These are phyloP conservation scores for Pyrenophora teres DNA, from an alignment of 2,329 filamentous ascomycete species.

Conservation along the genomic window DNA sequence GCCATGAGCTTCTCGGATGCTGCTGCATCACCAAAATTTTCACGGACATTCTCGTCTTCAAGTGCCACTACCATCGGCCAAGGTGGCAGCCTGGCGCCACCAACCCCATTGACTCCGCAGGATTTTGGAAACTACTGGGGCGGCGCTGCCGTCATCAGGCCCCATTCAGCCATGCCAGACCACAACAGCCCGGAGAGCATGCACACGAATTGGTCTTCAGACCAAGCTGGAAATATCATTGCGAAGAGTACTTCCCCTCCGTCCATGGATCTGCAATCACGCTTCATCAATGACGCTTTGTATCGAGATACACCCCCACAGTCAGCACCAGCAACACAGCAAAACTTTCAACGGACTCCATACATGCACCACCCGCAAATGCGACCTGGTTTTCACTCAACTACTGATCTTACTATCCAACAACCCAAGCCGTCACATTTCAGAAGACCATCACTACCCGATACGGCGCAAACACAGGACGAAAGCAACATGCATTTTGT, in stretches of 20 bases:
- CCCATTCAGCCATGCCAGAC: constrained; percentile 38
- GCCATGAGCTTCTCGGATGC: constrained; percentile 53
- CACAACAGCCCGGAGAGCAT: constrained; percentile 49
- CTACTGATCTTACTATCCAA: constrained; percentile 40
- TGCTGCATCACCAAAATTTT: constrained; percentile 53
- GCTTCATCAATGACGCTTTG: constrained; percentile 38
- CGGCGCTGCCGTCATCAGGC: constrained; percentile 37
- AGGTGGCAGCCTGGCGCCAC: constrained; percentile 52
- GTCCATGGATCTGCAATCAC: constrained; percentile 40
- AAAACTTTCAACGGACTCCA: constrained; percentile 48
- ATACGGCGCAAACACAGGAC: constrained; percentile 32
- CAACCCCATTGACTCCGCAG: constrained; percentile 54
- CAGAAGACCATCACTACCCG: constrained; percentile 45
- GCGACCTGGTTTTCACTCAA: constrained; percentile 40
- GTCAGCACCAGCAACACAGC: constrained; percentile 56
- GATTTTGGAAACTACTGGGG: constrained; percentile 51
- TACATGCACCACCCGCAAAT: constrained; percentile 46
- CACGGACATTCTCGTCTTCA: constrained; percentile 46
- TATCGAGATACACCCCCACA: constrained; percentile 57
- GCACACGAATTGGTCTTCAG: constrained; percentile 45
- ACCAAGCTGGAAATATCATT: constrained; percentile 37
- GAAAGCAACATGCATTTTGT: constrained; percentile 33
- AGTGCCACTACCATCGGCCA: constrained; percentile 43
- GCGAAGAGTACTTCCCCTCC: constrained; percentile 52
- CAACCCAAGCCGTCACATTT: constrained; percentile 46